These are phyloP conservation scores for Phaeosphaeriaceae sp. DNA, from an alignment of 2,329 filamentous ascomycete species.

Conservation along the genomic window DNA sequence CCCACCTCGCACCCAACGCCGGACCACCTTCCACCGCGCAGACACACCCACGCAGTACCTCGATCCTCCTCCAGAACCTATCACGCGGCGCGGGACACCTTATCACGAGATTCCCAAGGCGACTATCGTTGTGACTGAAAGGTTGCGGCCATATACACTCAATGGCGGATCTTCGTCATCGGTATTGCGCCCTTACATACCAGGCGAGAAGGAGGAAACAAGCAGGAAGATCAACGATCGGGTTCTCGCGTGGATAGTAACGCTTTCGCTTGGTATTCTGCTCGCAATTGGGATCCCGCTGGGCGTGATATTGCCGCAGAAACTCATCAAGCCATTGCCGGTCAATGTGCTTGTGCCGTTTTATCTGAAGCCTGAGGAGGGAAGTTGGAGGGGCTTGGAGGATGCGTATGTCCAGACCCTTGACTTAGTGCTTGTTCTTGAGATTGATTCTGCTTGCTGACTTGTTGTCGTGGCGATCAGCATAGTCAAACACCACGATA, in stretches of 20 bases:
- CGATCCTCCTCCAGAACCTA: background rate
- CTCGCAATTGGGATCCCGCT: constrained; percentile 28
- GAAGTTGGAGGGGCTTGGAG: constrained; percentile 45
- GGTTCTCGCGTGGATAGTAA: constrained; percentile 24
- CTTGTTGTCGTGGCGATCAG: constrained; percentile 7
- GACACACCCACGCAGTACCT: constrained; percentile 4
- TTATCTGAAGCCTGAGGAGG: constrained; percentile 54
- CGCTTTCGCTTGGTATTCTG: constrained; percentile 25
- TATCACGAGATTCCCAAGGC: constrained; percentile 3
- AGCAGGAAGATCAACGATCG: constrained; percentile 17
- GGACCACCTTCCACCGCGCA: background rate
- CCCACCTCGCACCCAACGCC: constrained; percentile 8
- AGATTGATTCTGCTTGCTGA: background rate
- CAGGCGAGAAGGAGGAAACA: background rate
- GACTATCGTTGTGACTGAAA: background rate
- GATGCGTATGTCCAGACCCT: constrained; percentile 23
- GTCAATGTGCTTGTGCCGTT: constrained; percentile 55
- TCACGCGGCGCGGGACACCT: background rate
- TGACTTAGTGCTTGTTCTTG: no score
- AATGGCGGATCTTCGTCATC: constrained; percentile 8
- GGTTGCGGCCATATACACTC: background rate
- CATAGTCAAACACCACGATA: constrained; percentile 39
- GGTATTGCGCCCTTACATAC: constrained; percentile 1
- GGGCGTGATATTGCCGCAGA: constrained; percentile 27
- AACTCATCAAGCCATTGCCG: constrained; percentile 26